These are phyloP conservation scores for Phytophthora nicotianae DNA, from an alignment of 352 stramenopile species.

Conservation along the genomic window DNA sequence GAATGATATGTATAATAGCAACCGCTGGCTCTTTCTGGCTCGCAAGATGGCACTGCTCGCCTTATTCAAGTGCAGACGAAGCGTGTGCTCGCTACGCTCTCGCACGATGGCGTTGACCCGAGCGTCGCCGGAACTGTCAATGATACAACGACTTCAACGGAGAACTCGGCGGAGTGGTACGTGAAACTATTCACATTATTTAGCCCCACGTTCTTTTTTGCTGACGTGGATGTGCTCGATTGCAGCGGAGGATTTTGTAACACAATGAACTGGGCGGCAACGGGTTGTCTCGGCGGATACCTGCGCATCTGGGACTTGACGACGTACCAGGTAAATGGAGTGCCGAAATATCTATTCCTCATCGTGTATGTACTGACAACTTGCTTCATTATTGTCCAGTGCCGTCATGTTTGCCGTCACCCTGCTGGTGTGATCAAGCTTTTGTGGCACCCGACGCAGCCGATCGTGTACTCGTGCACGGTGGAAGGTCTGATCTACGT, in stretches of 20 bases:
- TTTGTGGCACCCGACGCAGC: conserved; percentile 87
- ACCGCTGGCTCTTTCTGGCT: conserved; percentile 92
- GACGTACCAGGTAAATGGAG: conserved; percentile 63
- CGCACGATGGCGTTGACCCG: conserved; percentile 67
- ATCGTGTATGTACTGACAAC: conserved; percentile 4
- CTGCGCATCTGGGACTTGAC: conserved; percentile 97
- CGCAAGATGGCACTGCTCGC: conserved; percentile 93
- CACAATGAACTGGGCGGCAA: conserved; percentile 95
- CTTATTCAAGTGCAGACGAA: conserved; percentile 95
- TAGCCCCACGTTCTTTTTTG: not conserved
- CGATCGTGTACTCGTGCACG: conserved; percentile 88
- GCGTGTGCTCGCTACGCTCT: conserved; percentile 91
- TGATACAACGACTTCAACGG: conserved; percentile 51
- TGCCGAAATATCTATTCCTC: conserved; percentile 1
- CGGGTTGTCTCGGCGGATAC: conserved; percentile 93
- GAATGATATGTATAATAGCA: conserved; percentile 52
- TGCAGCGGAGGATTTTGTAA: conserved; percentile 93
- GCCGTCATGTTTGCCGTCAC: conserved; percentile 88
- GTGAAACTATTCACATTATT: conserved; percentile 12
- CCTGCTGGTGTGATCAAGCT: conserved; percentile 91
- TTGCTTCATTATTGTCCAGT: conserved; percentile 41
- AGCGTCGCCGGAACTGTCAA: conserved; percentile 54
- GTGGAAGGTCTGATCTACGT: conserved; percentile 91
- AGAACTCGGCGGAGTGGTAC: conserved; percentile 90
- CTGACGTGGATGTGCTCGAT: conserved; percentile 6